A percentile compares a stretch with the other conserved stretches of the same genome.
Conservation (phyloP, 2,329 filamentous ascomycete species). For the Fusarium tuaranense region DNA sequence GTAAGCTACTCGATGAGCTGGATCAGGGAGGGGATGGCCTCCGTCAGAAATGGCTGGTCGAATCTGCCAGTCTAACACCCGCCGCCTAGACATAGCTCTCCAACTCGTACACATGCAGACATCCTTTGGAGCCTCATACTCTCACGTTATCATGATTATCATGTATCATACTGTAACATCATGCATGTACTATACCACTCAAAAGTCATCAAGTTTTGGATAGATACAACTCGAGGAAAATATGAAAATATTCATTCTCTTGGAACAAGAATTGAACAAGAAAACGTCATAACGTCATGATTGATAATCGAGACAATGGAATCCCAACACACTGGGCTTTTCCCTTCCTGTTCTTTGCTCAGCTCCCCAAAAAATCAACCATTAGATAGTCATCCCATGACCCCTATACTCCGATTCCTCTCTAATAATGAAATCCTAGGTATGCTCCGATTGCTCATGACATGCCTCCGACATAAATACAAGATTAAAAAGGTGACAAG, state of each 20-base stretch:
- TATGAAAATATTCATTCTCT: neutral
- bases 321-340: slow-evolving; percentile 16
- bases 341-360: slow-evolving; percentile 19
- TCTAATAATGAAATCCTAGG: slow-evolving; percentile 30
- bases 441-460: slow-evolving; percentile 24
- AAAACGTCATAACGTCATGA: slow-evolving; percentile 37
- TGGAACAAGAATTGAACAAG: neutral
- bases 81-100: neutral
- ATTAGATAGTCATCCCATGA: slow-evolving; percentile 28
- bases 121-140: neutral
- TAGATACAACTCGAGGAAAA: neutral
- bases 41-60: slow-evolving; percentile 27
- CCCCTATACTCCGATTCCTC: slow-evolving; percentile 30
- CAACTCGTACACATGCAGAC: neutral
- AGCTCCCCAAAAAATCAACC: slow-evolving; percentile 5
- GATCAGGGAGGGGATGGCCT: slow-evolving; percentile 26
- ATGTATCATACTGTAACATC: slow-evolving; percentile 29
- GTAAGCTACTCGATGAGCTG: slow-evolving; percentile 34
- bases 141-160: neutral
- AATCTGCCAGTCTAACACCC: slow-evolving; percentile 2
- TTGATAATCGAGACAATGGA: slow-evolving; percentile 29
- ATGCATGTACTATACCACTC: slow-evolving; percentile 2
- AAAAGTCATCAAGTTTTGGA: neutral
- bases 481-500: slow-evolving; percentile 32
- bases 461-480: slow-evolving; percentile 26